Evolutionary conservation across 768 basidiomycete species (phyloP).

Genomic region (Mycena metata): DNA sequence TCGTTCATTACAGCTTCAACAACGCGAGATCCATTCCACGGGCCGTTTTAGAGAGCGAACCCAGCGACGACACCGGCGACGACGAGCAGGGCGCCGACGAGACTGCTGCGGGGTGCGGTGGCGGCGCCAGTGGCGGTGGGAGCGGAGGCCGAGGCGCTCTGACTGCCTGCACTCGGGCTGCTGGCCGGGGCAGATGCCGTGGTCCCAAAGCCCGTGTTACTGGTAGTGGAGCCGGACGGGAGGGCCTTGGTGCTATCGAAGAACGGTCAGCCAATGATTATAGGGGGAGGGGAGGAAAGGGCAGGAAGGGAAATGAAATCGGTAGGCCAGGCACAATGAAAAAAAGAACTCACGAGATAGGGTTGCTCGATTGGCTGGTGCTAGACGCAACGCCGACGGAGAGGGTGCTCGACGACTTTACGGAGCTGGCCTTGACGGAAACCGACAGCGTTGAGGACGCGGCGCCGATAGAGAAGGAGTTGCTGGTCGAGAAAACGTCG

Average conservation of each 20-base stretch:
- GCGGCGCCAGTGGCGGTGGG: slow-evolving; percentile 8
- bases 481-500: slow-evolving; percentile 19
- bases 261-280: neutral
- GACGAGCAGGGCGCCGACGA: slow-evolving; percentile 21
- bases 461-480: slow-evolving; percentile 29
- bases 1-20: neutral
- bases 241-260: slow-evolving; percentile 19
- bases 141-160: slow-evolving; percentile 11
- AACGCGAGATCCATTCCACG: neutral
- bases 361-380: too few relatives aligned
- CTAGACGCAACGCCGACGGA: too few relatives aligned
- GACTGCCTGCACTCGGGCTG: neutral
- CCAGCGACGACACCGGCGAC: slow-evolving; percentile 29
- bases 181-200: neutral
- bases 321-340: slow-evolving; percentile 2
- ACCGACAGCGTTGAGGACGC: slow-evolving; percentile 21
- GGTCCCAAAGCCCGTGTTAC: slow-evolving; percentile 6
- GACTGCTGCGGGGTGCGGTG: slow-evolving; percentile 15
- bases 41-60: slow-evolving; percentile 24
- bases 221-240: too few relatives aligned
- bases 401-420: slow-evolving; percentile 1
- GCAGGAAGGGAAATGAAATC: neutral
- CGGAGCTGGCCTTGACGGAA: slow-evolving; percentile 11
- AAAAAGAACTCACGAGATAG: slow-evolving; percentile 20
- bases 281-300: neutral